A percentile compares a stretch with the other conserved stretches of the same genome.
These are phyloP conservation scores for Euryodendron excelsum DNA, from an alignment of 148 eudicot species.

Conservation along the genomic window DNA sequence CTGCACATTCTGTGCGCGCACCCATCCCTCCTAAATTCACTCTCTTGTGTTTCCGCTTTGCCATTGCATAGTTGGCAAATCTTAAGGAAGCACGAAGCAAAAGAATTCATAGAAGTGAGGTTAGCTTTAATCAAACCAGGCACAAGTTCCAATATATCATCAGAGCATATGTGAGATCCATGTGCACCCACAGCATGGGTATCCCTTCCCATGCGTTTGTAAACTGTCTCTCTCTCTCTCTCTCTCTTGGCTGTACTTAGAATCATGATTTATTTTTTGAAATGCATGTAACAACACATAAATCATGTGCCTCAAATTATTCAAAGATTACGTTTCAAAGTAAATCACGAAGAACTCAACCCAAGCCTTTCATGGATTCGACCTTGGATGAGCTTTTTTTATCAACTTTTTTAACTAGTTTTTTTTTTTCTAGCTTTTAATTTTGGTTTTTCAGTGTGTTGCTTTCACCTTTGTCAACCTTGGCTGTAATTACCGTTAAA, in stretches of 20 bases:
- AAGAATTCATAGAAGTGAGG: conserved; percentile 15
- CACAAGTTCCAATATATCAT: conserved; percentile 2
- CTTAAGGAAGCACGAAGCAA: conserved; percentile 28
- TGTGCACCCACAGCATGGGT: conserved; percentile 11
- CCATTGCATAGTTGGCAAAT: conserved; percentile 18
- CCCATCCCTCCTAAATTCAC: not conserved
- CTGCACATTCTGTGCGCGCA: not conserved
- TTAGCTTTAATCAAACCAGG: conserved; percentile 17
- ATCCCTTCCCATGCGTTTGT: not conserved
- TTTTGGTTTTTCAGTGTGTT: no score
- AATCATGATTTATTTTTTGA: no score
- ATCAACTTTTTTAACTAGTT: no score
- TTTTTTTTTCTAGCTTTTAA: no score
- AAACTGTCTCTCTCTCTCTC: not conserved
- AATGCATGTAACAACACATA: not conserved
- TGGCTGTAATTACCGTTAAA: no score
- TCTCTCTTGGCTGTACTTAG: no score
- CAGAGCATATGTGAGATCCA: conserved; percentile 5
- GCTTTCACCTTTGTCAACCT: no score
- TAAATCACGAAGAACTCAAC: no score
- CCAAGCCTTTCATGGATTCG: no score
- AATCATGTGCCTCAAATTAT: no score
- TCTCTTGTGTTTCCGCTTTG: conserved; percentile 15
- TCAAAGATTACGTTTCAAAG: no score
- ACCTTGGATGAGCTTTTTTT: no score